Base-by-base conservation (phyloP, 2,329 filamentous ascomycete genomes). In the Stylonectria norvegica region DNA sequence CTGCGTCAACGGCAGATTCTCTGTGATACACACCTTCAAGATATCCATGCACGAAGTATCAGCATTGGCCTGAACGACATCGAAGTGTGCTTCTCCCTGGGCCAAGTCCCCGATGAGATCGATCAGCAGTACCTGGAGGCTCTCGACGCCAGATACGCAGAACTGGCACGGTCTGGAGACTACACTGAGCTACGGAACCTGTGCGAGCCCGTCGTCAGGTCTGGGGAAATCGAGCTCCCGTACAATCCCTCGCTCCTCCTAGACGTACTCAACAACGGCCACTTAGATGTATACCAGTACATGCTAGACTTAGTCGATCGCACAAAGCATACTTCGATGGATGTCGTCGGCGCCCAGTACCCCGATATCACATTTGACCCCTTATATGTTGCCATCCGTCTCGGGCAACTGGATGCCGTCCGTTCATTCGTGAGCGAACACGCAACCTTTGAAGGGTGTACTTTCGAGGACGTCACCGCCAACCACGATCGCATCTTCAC, bases 311-410 rank as follows among this genome's bases (percentile, higher is more conserved):
- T 58, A 4, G 43, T 56, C 6, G 51, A 57, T 5, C 50, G 59
- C 30, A 60, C 59, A 3, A 48, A 34, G 10, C 40, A 40, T 7
- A 32, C 40, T 12, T 22, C 36, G 5, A 19, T 28, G 3, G 28
- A 46, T 3, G 15, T 43, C 8, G 41, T 44, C 5, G 40, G 47
- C 16, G 33, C 38, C 2, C 47, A 53, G 5, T 44, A 50, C 10
- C 20, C 47, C 7, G 57, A 62, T 20, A 43, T 62, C 5, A 61
- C 58, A 3, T 51, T 49, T n/a, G 45, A 62, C 17, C 57, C 57
- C 1, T 42, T 62, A 7, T 56, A 52, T 15, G 49, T 59, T 6
- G 56, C 59, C 20, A 62, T 62, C 32, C 48, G 50, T 2, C 49
- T 59, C 1, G 59, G 57, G 1, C 57, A 57, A 17, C 25, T 42